Conservation (phyloP, 2,329 filamentous ascomycete genomes). For the Zopfia rhizophila region DNA sequence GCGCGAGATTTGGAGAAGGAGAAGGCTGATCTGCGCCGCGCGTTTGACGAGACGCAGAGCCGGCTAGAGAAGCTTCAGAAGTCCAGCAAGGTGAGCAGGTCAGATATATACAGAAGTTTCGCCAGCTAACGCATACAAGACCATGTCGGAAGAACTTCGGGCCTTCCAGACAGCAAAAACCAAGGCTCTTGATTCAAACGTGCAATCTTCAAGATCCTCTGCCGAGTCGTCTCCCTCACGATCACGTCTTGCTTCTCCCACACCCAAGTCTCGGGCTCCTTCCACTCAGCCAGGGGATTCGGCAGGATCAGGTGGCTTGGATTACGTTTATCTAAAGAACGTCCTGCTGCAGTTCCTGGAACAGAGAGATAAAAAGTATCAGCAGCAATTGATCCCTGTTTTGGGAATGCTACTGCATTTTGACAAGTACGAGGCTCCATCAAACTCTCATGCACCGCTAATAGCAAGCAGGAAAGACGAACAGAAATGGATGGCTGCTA, state of each 20-base stretch:
- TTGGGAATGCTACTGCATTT: constrained; percentile 80
- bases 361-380: constrained; percentile 79
- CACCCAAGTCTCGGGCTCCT: constrained; percentile 49
- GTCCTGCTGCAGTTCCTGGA: constrained; percentile 84
- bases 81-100: constrained; percentile 62
- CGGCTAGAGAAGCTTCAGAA: constrained; percentile 84
- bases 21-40: constrained; percentile 76
- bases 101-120: not conserved
- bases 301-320: constrained; percentile 49
- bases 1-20: constrained; percentile 86
- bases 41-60: constrained; percentile 80
- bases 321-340: constrained; percentile 80
- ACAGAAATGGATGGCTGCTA: constrained; percentile 85
- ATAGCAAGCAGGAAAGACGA: constrained; percentile 71
- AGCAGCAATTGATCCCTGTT: constrained; percentile 80
- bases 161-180: constrained; percentile 54
- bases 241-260: constrained; percentile 59
- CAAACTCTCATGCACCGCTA: constrained; percentile 21
- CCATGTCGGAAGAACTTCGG: constrained; percentile 68
- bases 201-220: constrained; percentile 67
- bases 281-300: constrained; percentile 33
- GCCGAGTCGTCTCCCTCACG: constrained; percentile 63
- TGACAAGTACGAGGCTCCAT: constrained; percentile 69
- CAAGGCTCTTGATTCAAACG: constrained; percentile 53
- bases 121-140: constrained; percentile 41